Evolutionary conservation across 2,329 filamentous ascomycete species (phyloP), one percentile per base, ranked within the genome.

Genomic region (Talaromyces albobiverticillius): DNA sequence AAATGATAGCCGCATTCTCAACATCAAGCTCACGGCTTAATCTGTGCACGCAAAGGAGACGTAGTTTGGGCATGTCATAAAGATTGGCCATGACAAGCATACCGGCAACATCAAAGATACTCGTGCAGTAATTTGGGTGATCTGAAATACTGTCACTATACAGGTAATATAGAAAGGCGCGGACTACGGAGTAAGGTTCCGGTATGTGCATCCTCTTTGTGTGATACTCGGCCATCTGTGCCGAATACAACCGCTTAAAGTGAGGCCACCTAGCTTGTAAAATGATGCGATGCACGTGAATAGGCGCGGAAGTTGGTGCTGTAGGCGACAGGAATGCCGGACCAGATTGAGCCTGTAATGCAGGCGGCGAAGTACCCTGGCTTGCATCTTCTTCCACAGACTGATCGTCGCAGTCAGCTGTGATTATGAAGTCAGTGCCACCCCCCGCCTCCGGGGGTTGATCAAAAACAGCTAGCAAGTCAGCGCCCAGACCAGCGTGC

Each of bases 131-230:
- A 46, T 87, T 82, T 0, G 83, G 82, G 55, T 78, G 75, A n/a
- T 70, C 72, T 2, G 73, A 70, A 61, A 99, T 96, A 62, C 87
- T 93, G 71, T 99, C 94, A 0, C 94, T 96, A 72, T 99, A 99
- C 1, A 99, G 82, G 67, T 96, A 99, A 73, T 94, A 93, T 25
- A 99, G 80, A 67, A 99, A 99, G 0, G 93, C 90, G 62, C 90
- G 91, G 45, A 99, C 94, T 0, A 96, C 91, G 1, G 86, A 87
- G 71, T 96, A 97, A 1, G 93, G 92, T 66, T 99, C 95, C 0
- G 94, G 93, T 42, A 99, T 96, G 72, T 99, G 93, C 88, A 99
- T 94, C 71, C 89, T 91, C 66, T 94, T 94, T 14, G 90, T 94
- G 68, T 99, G 94, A 65, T 95, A 99, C 69, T 99, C 94, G 11